A percentile compares a stretch with the other conserved stretches of the same genome.
Evolutionary conservation across 805 yeast species (phyloP).

Genomic region (Metschnikowia borealis): DNA sequence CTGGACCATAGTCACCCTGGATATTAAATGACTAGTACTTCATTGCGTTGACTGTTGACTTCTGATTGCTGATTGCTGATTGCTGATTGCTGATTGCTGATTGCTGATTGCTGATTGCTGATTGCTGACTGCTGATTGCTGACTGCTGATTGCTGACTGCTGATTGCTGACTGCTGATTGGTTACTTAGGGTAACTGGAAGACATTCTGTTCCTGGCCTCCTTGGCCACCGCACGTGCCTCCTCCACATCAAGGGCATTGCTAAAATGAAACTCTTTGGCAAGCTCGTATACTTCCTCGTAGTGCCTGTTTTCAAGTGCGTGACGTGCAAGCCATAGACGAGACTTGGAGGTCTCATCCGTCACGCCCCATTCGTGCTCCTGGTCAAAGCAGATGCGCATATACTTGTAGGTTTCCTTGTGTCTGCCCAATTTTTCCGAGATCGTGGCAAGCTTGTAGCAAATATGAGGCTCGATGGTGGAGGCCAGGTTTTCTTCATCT

Average conservation of each 20-base stretch:
- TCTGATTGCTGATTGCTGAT: no score
- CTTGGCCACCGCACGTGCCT: slow-evolving; percentile 77
- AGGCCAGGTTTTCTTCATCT: slow-evolving; percentile 17
- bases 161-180: not conserved
- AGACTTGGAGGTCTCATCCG: slow-evolving; percentile 75
- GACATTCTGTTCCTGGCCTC: slow-evolving; percentile 61
- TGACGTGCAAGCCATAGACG: slow-evolving; percentile 79
- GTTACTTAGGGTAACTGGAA: slow-evolving; percentile 5
- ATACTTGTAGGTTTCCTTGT: slow-evolving; percentile 50
- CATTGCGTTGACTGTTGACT: no score
- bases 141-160: not conserved
- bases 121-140: no score
- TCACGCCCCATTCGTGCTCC: slow-evolving; percentile 59
- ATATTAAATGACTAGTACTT: no score
- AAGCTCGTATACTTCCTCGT: slow-evolving; percentile 64
- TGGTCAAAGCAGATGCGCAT: slow-evolving; percentile 68
- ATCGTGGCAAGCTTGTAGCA: slow-evolving; percentile 66
- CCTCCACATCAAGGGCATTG: slow-evolving; percentile 82
- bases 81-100: no score
- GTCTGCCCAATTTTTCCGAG: slow-evolving; percentile 53
- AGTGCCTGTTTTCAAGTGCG: slow-evolving; percentile 55
- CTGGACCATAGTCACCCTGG: no score
- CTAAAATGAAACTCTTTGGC: slow-evolving; percentile 67
- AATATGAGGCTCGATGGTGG: slow-evolving; percentile 50
- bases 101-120: no score